Conservation (phyloP, 371 early-diverging fungal species). For the Mortierella sp. region DNA sequence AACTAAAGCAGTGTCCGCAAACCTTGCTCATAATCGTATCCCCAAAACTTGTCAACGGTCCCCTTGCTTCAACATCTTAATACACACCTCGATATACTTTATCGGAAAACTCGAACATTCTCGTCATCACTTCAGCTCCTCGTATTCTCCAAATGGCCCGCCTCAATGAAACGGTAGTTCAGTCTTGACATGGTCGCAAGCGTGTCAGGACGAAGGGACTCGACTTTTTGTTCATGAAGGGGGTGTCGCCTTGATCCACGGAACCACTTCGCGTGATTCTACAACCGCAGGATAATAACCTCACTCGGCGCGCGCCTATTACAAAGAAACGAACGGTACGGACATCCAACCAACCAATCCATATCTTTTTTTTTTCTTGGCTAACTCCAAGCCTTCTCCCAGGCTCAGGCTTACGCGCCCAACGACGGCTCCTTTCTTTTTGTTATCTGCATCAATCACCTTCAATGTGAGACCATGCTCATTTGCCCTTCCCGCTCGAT, state of each 20-base stretch:
- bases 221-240: slow-evolving; percentile 10
- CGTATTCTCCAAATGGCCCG: neutral
- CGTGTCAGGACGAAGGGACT: neutral
- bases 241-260: neutral
- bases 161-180: neutral
- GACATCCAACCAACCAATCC: neutral
- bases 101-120: neutral
- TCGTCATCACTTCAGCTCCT: neutral
- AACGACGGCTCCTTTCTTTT: too few relatives aligned
- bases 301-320: too few relatives aligned
- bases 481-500: too few relatives aligned
- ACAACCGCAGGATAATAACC: neutral
- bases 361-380: too few relatives aligned
- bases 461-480: too few relatives aligned
- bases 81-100: neutral
- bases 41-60: slow-evolving; percentile 10
- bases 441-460: too few relatives aligned
- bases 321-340: neutral
- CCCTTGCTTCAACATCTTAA: neutral
- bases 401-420: too few relatives aligned
- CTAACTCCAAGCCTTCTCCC: too few relatives aligned
- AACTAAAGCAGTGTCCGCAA: neutral
- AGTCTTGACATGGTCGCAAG: neutral
- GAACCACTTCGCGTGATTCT: neutral
- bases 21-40: neutral